Conservation (phyloP, 768 basidiomycete genomes). For the Roridomyces roridus region DNA sequence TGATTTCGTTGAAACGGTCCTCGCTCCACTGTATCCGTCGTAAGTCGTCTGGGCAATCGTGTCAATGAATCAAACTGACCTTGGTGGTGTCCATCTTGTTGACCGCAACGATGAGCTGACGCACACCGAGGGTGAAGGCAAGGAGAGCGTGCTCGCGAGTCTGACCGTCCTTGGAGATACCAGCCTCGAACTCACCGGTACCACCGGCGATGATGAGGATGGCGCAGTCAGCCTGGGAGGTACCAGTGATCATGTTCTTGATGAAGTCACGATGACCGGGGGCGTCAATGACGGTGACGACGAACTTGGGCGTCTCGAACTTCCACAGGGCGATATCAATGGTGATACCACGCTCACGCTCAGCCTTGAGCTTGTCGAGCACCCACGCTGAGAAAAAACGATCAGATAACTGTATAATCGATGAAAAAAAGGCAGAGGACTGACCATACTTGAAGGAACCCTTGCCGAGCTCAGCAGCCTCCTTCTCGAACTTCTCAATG, state of each 20-base stretch:
- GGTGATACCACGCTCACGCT: conserved; percentile 99
- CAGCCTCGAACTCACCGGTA: conserved; percentile 99
- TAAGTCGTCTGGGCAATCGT: conserved; percentile 1
- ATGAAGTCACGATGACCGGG: conserved; percentile 99
- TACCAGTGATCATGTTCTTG: conserved; percentile 99
- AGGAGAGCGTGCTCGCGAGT: conserved; percentile 99
- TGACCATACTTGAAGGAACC: conserved; percentile 97
- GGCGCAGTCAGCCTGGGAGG: conserved; percentile 99
- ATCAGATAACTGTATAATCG: conserved; percentile 25
- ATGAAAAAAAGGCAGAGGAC: conserved; percentile 34
- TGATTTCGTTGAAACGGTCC: conserved; percentile 99
- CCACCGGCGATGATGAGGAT: conserved; percentile 99
- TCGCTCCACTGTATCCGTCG: conserved; percentile 84
- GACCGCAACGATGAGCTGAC: conserved; percentile 99
- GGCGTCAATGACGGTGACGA: conserved; percentile 98
- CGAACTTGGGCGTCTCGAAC: conserved; percentile 99
- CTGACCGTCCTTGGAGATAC: conserved; percentile 99
- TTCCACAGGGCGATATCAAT: conserved; percentile 99
- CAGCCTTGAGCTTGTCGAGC: conserved; percentile 99
- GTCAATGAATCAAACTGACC: conserved; percentile 44
- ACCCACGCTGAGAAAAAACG: conserved; percentile 82
- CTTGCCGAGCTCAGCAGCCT: conserved; percentile 99
- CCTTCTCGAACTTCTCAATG: conserved; percentile 99
- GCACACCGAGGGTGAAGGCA: conserved; percentile 99
- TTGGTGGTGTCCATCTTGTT: conserved; percentile 99